These are phyloP conservation scores for Fraxinus xanthoxyloides DNA, from an alignment of 305 asterid species.

Conservation along the genomic window DNA sequence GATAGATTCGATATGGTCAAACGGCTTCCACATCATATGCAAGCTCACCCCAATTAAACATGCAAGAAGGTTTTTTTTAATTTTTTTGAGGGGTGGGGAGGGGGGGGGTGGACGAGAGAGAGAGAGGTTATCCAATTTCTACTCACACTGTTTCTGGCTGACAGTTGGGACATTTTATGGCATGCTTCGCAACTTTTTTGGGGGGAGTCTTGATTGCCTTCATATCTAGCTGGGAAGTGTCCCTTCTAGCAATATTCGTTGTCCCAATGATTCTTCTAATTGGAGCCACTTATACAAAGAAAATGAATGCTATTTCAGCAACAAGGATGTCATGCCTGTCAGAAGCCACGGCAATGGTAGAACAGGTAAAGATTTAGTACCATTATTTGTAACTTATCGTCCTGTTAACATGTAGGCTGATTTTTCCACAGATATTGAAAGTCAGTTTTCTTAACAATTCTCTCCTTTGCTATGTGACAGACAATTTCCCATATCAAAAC, in stretches of 20 bases:
- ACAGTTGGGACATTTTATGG: slow-evolving; percentile 80
- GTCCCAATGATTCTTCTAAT: slow-evolving; percentile 68
- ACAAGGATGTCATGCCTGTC: slow-evolving; percentile 56
- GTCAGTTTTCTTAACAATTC: neutral
- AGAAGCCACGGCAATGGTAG: slow-evolving; percentile 76
- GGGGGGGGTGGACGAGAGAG: neutral
- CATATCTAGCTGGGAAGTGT: slow-evolving; percentile 80
- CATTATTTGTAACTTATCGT: neutral
- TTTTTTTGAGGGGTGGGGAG: too few relatives aligned
- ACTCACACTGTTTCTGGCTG: slow-evolving; percentile 28
- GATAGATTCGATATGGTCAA: neutral
- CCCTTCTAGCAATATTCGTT: slow-evolving; percentile 69
- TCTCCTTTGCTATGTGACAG: slow-evolving; percentile 41
- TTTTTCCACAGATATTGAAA: neutral
- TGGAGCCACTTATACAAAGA: slow-evolving; percentile 70
- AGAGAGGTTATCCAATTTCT: neutral
- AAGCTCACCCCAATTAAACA: neutral
- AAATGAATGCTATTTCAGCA: slow-evolving; percentile 66
- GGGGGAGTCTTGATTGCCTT: slow-evolving; percentile 74
- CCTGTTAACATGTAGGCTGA: neutral
- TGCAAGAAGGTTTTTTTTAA: neutral
- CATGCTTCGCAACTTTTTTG: slow-evolving; percentile 73
- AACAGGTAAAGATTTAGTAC: slow-evolving; percentile 50
- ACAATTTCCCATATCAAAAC: slow-evolving; percentile 82
- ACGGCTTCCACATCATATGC: neutral